phyloP scores from a whole-genome alignment of 306 rosid species.

The Inga oerstediana region DNA sequence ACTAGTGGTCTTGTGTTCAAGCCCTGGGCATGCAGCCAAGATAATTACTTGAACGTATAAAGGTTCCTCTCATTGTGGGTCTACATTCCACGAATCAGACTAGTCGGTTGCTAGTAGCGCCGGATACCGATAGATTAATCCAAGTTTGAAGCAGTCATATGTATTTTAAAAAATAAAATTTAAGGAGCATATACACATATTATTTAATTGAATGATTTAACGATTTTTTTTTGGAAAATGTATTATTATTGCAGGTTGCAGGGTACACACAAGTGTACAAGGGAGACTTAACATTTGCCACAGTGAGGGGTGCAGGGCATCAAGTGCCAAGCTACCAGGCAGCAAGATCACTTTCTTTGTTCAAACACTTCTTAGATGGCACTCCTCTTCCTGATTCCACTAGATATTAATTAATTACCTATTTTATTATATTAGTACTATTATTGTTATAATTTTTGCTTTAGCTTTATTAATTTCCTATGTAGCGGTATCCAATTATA shows the following conservation, averaged over 20 bases:
- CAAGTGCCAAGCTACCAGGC: constrained; percentile 80
- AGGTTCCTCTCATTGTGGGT: no score
- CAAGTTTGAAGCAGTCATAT: no score
- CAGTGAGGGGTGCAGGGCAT: constrained; percentile 72
- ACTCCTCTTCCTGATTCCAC: constrained; percentile 47
- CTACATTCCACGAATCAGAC: no score
- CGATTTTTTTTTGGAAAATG: neutral
- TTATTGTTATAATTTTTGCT: neutral
- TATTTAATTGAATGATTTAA: no score
- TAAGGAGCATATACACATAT: neutral
- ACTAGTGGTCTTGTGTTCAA: no score
- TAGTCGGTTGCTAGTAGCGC: no score
- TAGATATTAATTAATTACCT: neutral
- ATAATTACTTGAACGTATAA: no score
- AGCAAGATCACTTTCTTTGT: constrained; percentile 54
- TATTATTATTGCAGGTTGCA: constrained; percentile 40
- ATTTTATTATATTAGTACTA: neutral
- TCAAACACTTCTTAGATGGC: constrained; percentile 62
- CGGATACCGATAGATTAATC: no score
- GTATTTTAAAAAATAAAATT: no score
- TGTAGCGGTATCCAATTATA: neutral
- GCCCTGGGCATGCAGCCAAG: no score
- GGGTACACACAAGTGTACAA: constrained; percentile 57
- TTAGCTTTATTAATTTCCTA: neutral
- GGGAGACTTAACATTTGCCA: constrained; percentile 58